Conservation (phyloP, 169 alveolate genomes). For the Cyclospora cayetanensis region DNA sequence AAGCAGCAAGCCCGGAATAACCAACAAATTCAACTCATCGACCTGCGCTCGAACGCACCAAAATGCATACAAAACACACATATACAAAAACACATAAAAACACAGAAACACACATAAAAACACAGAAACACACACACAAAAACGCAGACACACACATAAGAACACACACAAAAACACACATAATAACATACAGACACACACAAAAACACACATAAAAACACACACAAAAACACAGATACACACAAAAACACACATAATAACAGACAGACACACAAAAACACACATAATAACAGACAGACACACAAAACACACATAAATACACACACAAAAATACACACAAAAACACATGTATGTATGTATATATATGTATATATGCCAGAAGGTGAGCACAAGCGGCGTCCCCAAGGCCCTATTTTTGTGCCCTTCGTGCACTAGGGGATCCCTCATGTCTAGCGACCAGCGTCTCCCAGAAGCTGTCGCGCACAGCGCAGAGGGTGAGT, state of each 20-base stretch:
- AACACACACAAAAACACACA: no score
- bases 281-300: not conserved
- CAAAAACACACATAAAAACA: not conserved
- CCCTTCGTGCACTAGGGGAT: not conserved
- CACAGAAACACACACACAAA: not conserved
- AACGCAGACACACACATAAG: not conserved
- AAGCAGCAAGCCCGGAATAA: conserved; percentile 49
- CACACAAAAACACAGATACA: not conserved
- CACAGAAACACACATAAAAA: not conserved
- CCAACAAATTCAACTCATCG: conserved; percentile 63
- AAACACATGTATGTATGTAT: not conserved
- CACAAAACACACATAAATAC: not conserved
- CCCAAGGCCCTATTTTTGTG: not conserved
- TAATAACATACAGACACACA: not conserved
- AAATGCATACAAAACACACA: not conserved
- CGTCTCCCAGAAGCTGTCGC: no score
- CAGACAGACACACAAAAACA: not conserved
- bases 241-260: not conserved
- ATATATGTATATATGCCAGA: not conserved
- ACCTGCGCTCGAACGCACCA: conserved; percentile 15
- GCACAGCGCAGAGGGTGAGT: no score
- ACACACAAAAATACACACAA: not conserved
- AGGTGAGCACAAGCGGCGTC: not conserved
- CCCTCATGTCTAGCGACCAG: no score
- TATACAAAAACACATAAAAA: not conserved